Base-by-base conservation (phyloP, 331 rosid genomes). In the Arachis monticola region DNA sequence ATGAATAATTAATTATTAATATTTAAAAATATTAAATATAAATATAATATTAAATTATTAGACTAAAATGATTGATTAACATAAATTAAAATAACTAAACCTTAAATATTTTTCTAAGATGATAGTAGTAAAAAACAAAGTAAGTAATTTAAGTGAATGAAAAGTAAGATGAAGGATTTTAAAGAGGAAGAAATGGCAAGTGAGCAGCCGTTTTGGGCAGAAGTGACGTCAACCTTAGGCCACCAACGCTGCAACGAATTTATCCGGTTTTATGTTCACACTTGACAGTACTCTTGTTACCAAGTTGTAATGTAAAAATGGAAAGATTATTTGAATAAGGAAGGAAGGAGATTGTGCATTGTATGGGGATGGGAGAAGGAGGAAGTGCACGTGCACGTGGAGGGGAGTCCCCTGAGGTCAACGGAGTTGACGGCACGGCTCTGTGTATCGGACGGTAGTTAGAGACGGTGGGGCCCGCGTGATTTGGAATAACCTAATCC, bases 391-490 rank as follows among this genome's bases (percentile, higher is more conserved):
- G 85, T 73, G 87, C 78, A 78, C 74, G 9, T 11, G 31, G 58
- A 10, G 56, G 8, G 70, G 45, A 61, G 85, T 80, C 84, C 65
- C 56, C 4, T 2, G 2, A 64, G 83, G 87, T 84, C 87, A 84
- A 84, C 78, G 8, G 14, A 45, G 83, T 78, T 77, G 88, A 84
- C 88, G 76, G 87, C 81, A 52, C 51, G 62, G 67, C 77, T 62
- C 64, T 38, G 31, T 27, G 1, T 17, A 11, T 75, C 41, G 27
- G 76, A 79, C 77, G 87, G 84, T 72, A 63, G 70, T 77, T 81
- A 74, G 59, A 42, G 44, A 1, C 10, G 9, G 76, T 73, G 81
- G 83, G 81, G 3, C 81, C 87, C 85, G 32, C 1, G 1, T 6
- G 58, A 50, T 13, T 70, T 70, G 48, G 40, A 35, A 44, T 8